Evolutionary conservation across 169 alveolate genomes (phyloP).

Genomic region (Plasmodium billcollinsi): DNA sequence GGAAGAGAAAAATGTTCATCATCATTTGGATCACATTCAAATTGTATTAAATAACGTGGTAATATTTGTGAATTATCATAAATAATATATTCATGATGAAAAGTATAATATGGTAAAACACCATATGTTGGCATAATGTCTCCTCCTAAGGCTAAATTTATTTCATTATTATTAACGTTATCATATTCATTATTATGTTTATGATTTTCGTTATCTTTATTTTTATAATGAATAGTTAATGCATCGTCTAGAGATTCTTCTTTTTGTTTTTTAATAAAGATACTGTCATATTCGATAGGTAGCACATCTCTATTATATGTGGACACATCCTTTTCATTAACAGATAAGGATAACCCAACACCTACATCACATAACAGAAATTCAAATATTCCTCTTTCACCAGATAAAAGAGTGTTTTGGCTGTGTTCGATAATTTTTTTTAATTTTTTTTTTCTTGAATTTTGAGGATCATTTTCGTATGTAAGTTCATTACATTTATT

Average conservation of each 20-base stretch:
- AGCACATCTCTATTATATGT: conserved; percentile 77
- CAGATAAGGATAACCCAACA: conserved; percentile 83
- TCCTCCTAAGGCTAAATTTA: conserved; percentile 65
- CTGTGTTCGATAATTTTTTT: conserved; percentile 77
- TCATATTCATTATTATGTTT: conserved; percentile 21
- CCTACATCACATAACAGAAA: conserved; percentile 92
- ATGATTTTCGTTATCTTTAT: conserved; percentile 77
- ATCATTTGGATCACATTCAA: conserved; percentile 90
- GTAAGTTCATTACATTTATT: conserved; percentile 59
- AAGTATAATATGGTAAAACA: conserved; percentile 91
- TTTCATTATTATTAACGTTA: conserved; percentile 29
- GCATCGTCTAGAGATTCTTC: conserved; percentile 84
- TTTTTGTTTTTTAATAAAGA: conserved; percentile 85
- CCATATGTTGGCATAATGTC: conserved; percentile 85
- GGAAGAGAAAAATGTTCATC: conserved; percentile 92
- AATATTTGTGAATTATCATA: conserved; percentile 92
- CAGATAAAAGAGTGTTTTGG: conserved; percentile 78
- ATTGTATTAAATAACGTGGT: conserved; percentile 89
- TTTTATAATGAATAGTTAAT: conserved; percentile 83
- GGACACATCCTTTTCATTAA: conserved; percentile 76
- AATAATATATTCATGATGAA: conserved; percentile 89
- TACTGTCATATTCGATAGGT: conserved; percentile 89
- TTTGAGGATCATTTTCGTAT: conserved; percentile 58
- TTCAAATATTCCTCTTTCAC: conserved; percentile 89
- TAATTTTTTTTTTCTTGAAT: conserved; percentile 62